Evolutionary conservation across 306 rosid genomes (phyloP).

Genomic region (Dalbergia oliveri): DNA sequence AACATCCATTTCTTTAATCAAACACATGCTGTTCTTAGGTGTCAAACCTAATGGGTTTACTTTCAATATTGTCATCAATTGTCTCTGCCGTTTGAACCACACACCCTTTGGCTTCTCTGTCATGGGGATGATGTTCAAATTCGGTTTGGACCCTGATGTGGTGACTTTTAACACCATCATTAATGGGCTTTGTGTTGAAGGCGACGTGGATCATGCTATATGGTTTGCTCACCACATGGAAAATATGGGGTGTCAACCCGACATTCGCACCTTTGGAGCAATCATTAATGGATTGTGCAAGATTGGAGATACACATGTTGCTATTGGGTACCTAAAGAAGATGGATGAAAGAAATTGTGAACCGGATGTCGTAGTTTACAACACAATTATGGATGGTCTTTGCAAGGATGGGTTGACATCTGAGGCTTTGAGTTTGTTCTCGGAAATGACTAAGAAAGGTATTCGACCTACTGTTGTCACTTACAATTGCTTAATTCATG

Average conservation of each 20-base stretch:
- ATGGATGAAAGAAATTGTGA: constrained; percentile 41
- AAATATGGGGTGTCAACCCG: constrained; percentile 2
- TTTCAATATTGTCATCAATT: constrained; percentile 45
- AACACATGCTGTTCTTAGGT: constrained; percentile 21
- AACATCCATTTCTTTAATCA: constrained; percentile 28
- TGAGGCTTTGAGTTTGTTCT: constrained; percentile 44
- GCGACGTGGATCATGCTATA: not conserved
- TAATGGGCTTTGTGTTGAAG: constrained; percentile 46
- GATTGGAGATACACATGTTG: constrained; percentile 32
- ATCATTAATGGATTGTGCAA: constrained; percentile 48
- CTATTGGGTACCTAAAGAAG: constrained; percentile 31
- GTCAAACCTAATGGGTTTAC: constrained; percentile 23
- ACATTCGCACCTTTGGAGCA: constrained; percentile 39
- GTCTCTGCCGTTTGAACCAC: constrained; percentile 36
- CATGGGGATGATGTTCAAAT: constrained; percentile 40
- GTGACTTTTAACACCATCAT: constrained; percentile 36
- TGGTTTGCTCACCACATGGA: constrained; percentile 30
- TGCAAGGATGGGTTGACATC: constrained; percentile 37
- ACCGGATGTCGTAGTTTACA: constrained; percentile 29
- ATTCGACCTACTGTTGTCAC: constrained; percentile 30
- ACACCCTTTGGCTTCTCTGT: constrained; percentile 37
- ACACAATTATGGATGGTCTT: constrained; percentile 42
- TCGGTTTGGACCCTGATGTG: constrained; percentile 28
- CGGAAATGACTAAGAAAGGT: constrained; percentile 45
- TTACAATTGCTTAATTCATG: constrained; percentile 54